Conservation (phyloP, 495 filamentous ascomycete genomes). For the Penicillium verhagenii region DNA sequence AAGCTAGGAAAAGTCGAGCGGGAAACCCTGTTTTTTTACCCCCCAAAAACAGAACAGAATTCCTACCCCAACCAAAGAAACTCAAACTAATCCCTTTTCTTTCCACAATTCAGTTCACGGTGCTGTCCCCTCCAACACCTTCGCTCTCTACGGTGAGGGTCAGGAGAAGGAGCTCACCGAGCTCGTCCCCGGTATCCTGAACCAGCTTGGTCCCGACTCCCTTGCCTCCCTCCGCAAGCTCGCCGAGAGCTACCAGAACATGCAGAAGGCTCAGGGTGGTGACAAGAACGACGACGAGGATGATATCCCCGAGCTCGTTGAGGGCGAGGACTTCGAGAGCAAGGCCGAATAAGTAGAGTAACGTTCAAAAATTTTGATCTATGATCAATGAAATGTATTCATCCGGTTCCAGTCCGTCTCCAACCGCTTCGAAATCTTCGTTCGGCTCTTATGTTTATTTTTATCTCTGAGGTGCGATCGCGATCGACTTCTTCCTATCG, state of each 20-base stretch:
- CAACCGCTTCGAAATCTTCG: too few species aligned
- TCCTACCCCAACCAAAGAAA: not conserved
- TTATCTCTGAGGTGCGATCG: not conserved
- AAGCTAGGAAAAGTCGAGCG: too few species aligned
- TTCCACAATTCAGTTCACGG: constrained; percentile 82
- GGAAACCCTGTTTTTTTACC: too few species aligned
- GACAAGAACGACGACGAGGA: constrained; percentile 78
- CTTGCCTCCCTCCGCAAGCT: constrained; percentile 98
- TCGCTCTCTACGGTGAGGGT: constrained; percentile 97
- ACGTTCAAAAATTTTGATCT: constrained; percentile 20
- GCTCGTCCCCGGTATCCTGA: constrained; percentile 97
- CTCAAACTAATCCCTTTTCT: not conserved
- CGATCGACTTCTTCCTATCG: not conserved
- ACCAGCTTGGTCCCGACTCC: constrained; percentile 97
- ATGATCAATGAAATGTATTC: constrained; percentile 31
- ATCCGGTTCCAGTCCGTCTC: constrained; percentile 8
- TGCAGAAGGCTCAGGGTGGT: constrained; percentile 90
- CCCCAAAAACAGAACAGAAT: not conserved
- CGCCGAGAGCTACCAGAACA: constrained; percentile 98
- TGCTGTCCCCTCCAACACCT: constrained; percentile 93
- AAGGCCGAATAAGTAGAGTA: constrained; percentile 74
- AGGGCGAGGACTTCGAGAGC: constrained; percentile 94
- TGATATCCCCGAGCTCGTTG: constrained; percentile 94
- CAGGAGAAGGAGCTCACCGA: constrained; percentile 99
- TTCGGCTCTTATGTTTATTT: too few species aligned